phyloP scores from a whole-genome alignment of 2,329 filamentous ascomycete genomes.

The Albophoma yamanashiensis region DNA sequence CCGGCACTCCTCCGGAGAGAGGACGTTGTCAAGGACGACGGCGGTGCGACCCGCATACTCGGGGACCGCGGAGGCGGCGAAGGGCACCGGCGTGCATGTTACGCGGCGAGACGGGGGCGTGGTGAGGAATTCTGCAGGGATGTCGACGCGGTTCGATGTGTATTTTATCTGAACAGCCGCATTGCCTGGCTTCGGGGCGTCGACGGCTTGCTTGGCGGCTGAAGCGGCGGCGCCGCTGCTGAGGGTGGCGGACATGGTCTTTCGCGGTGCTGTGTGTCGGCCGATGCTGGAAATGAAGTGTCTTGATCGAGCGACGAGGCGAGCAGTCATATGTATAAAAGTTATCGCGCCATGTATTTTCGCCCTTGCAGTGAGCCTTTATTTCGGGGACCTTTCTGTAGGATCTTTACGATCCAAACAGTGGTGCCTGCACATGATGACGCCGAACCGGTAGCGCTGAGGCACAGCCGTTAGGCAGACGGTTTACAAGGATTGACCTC shows the following conservation, averaged over 20 bases:
- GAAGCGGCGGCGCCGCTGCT: neutral
- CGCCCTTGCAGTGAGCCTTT: neutral
- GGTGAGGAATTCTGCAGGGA: neutral
- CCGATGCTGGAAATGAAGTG: neutral
- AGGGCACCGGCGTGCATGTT: conserved; percentile 38
- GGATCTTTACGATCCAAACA: neutral
- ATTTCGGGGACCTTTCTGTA: neutral
- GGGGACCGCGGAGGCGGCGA: conserved; percentile 33
- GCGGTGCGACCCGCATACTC: conserved; percentile 44
- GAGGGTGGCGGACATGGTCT: neutral
- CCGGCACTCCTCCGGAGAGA: conserved; percentile 46
- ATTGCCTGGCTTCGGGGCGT: neutral
- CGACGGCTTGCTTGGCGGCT: neutral
- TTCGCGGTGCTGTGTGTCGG: neutral
- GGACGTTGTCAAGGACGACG: conserved; percentile 48
- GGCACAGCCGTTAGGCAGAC: neutral
- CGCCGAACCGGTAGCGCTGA: neutral
- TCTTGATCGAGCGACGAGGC: neutral
- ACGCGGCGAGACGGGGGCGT: neutral
- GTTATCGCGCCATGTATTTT: neutral
- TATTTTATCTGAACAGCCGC: neutral
- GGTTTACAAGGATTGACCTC: neutral
- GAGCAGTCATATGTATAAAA: neutral
- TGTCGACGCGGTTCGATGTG: conserved; percentile 2
- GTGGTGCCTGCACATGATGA: neutral